Base-by-base conservation (phyloP, 768 basidiomycete species). In the Chlorophyllum brunneum region DNA sequence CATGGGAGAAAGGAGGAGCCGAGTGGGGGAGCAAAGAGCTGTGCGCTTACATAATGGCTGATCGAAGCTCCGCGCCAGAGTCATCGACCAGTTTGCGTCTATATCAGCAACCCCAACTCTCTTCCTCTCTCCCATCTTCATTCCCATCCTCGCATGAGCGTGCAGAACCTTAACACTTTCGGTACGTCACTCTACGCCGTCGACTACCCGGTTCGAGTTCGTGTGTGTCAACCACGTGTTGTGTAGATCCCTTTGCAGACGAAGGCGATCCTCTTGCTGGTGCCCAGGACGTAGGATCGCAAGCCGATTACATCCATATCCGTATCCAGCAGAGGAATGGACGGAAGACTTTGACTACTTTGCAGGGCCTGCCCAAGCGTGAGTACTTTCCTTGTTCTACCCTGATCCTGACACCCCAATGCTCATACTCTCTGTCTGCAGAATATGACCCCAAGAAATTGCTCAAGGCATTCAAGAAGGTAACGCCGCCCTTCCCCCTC, bases 261-360 rank as follows among this genome's bases (percentile, higher is more conserved):
- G 89, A 91, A 72, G 88, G 84, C 64, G 90, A 92, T 71, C 84
- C 85, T 65, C 86, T 91, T 65, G 82, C 74, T 67, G 77, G 77
- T 63, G 79, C 68, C 64, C 72, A 84, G 62, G 85, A 89, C 77
- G 87, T 91, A 64, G 88, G 87, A 60, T 86, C 88, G 58, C 83
- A 85, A 68, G 72, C 82, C 63, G 83, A 91, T 67, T 86, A 92
- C 70, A 89, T 95, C 68, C 92, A 95, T 70, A 90, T 95, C 66
- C 92, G 97, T 76, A 90, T 99, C 64, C 97, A 99, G 71, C 97
- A 99, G 73, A 83, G 97, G 66, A 99, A 98, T 82, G 97, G 97
- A 57, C 82, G 97, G 65, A 99, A 99, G 80, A 97, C 94, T 56
- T 72, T 98, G 77, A 99, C 97, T 36, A 99, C 95, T 54, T 78